Evolutionary conservation across 2,329 filamentous ascomycete genomes (phyloP).

Genomic region (Trichoderma asperellum): DNA sequence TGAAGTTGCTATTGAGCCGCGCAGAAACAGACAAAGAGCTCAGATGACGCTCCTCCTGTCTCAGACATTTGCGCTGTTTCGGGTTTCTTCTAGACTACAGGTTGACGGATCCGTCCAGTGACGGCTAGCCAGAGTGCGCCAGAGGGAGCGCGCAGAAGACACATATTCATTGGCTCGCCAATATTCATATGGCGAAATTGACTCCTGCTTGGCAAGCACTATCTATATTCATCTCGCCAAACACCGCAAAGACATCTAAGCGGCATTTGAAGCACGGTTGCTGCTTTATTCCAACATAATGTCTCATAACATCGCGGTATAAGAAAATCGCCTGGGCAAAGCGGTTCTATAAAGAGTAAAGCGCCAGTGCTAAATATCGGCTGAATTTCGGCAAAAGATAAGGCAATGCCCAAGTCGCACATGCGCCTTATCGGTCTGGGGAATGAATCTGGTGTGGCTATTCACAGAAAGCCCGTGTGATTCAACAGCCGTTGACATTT

Average conservation of each 20-base stretch:
- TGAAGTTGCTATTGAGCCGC: slow-evolving; percentile 5
- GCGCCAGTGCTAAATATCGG: not conserved
- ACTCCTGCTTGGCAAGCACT: not conserved
- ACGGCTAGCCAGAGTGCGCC: not conserved
- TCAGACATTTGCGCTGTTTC: not conserved
- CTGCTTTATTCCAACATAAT: not conserved
- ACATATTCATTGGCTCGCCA: not conserved
- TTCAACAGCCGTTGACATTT: not conserved
- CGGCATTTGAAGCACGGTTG: not conserved
- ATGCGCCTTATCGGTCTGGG: slow-evolving; percentile 2
- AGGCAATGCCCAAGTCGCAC: not conserved
- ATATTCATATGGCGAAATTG: not conserved
- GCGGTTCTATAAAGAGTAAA: not conserved
- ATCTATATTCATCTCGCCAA: not conserved
- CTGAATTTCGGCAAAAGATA: slow-evolving; percentile 16
- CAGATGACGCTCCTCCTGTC: not conserved
- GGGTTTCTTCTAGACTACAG: not conserved
- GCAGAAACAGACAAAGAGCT: not conserved
- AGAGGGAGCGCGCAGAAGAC: not conserved
- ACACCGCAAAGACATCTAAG: too few relatives aligned
- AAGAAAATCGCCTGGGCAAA: not conserved
- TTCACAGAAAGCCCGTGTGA: not conserved
- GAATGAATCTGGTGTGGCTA: not conserved
- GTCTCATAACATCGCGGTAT: not conserved
- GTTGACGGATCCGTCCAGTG: slow-evolving; percentile 19